Conservation (phyloP, 768 basidiomycete genomes). For the Leccinum aurantiacum region DNA sequence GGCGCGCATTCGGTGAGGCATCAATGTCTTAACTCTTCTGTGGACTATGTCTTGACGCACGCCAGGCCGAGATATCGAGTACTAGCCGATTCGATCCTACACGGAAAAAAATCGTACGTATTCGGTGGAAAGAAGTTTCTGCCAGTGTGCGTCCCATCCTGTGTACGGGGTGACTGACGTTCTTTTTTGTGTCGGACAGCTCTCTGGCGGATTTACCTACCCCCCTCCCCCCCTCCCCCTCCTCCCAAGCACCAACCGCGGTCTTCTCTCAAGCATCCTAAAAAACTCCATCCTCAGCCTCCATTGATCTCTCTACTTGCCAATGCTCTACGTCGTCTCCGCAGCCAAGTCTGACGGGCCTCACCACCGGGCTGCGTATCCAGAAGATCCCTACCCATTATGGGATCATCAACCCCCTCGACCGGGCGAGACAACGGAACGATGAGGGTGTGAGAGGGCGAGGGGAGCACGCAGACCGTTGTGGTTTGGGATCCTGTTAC, state of each 20-base stretch:
- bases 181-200: conserved; percentile 45
- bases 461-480: conserved; percentile 68
- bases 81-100: conserved; percentile 87
- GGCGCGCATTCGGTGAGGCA: conserved; percentile 79
- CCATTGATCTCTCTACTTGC: conserved; percentile 80
- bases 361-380: conserved; percentile 79
- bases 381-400: conserved; percentile 85
- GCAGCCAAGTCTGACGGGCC: conserved; percentile 81
- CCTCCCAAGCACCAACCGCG: conserved; percentile 86
- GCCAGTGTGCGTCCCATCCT: conserved; percentile 53
- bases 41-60: background rate
- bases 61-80: conserved; percentile 80
- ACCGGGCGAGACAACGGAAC: conserved; percentile 92
- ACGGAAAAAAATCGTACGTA: conserved; percentile 86
- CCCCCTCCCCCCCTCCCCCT: conserved; percentile 50
- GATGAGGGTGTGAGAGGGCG: conserved; percentile 90
- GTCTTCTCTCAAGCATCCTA: conserved; percentile 74
- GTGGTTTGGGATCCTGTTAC: conserved; percentile 90
- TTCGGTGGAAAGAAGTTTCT: conserved; percentile 81
- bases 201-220: conserved; percentile 62
- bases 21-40: background rate
- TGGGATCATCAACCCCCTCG: conserved; percentile 87
- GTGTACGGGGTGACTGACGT: background rate
- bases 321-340: conserved; percentile 76
- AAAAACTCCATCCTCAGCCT: conserved; percentile 93